A percentile compares a stretch with the other conserved stretches of the same genome.
Conservation (phyloP, 306 rosid genomes). For the Potentilla sterilis region DNA sequence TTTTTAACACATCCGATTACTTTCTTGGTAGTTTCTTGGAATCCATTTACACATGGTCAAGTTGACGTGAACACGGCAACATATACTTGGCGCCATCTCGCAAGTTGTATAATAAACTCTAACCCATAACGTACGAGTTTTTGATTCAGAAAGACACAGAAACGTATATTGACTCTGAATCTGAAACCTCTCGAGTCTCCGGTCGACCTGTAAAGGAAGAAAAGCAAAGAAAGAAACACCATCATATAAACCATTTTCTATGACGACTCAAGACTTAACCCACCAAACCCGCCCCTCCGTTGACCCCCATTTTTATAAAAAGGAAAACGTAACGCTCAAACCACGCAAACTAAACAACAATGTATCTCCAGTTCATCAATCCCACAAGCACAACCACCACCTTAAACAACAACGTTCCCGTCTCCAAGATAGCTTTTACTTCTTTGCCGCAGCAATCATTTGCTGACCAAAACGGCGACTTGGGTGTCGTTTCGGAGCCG, state of each 20-base stretch:
- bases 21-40: background rate
- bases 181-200: background rate
- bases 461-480: constrained; percentile 34
- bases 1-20: too few relatives aligned
- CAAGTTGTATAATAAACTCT: background rate
- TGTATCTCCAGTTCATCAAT: constrained; percentile 25
- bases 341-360: constrained; percentile 18
- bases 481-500: constrained; percentile 21
- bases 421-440: constrained; percentile 9
- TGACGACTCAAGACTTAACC: background rate
- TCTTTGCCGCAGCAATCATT: constrained; percentile 32
- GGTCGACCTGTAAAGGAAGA: background rate
- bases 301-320: background rate
- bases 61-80: background rate
- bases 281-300: background rate
- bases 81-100: background rate
- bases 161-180: background rate
- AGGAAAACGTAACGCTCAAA: constrained; percentile 39
- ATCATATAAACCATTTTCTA: background rate
- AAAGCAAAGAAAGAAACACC: background rate
- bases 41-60: background rate
- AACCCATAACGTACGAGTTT: too few relatives aligned
- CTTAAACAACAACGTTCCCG: constrained; percentile 22
- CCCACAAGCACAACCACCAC: constrained; percentile 14
- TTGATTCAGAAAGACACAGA: too few relatives aligned